A percentile compares a stretch with the other conserved stretches of the same genome.
phyloP scores from a whole-genome alignment of 441 rosid species.

The Populus hybrid region DNA sequence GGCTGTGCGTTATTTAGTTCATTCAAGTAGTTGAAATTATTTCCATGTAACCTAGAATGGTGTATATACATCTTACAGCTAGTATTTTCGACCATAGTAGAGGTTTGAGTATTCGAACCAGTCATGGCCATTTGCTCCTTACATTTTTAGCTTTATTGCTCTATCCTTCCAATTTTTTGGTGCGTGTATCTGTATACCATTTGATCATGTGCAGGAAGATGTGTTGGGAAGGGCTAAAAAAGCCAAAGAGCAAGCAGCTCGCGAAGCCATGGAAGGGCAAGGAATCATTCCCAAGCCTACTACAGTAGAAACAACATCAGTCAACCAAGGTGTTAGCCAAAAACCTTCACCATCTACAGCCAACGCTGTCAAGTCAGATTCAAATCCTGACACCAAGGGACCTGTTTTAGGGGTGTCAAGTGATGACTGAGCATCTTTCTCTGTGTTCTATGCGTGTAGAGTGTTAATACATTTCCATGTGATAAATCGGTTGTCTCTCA shows the following conservation, averaged over 20 bases:
- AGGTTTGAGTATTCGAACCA: neutral
- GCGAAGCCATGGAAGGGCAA: slow-evolving; percentile 61
- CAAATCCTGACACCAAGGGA: slow-evolving; percentile 27
- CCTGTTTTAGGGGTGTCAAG: slow-evolving; percentile 23
- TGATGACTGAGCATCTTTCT: slow-evolving; percentile 18
- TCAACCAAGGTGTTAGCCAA: slow-evolving; percentile 11
- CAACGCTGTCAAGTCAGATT: slow-evolving; percentile 19
- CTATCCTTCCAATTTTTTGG: neutral
- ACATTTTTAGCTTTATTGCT: neutral
- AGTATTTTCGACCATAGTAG: neutral
- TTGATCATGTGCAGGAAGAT: slow-evolving; percentile 49
- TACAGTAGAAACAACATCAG: slow-evolving; percentile 18
- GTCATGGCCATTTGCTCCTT: neutral
- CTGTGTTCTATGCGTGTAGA: neutral
- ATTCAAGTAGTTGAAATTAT: neutral
- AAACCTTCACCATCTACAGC: slow-evolving; percentile 27
- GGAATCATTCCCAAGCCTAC: slow-evolving; percentile 42
- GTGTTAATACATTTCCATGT: neutral
- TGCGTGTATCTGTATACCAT: neutral
- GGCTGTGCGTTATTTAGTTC: neutral
- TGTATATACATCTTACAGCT: neutral
- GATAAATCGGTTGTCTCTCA: neutral
- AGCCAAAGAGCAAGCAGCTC: slow-evolving; percentile 80
- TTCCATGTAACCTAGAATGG: no score
- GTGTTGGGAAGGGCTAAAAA: slow-evolving; percentile 74